phyloP scores from a whole-genome alignment of 768 basidiomycete genomes.

The Suillus decipiens region DNA sequence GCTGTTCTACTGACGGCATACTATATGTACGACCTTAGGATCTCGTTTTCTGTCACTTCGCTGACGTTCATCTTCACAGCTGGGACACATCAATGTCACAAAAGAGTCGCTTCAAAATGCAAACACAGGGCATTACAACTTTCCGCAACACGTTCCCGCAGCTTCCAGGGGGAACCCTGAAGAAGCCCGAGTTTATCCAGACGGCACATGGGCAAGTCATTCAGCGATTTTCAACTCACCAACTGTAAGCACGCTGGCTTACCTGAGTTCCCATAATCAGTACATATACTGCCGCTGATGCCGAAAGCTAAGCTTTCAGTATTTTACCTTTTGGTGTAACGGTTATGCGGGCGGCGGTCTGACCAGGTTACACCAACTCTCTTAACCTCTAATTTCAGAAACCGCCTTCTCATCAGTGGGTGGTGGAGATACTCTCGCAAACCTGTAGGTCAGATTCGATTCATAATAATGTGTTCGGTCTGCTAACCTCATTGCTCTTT shows the following conservation, averaged over 20 bases:
- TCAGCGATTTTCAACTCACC: not conserved
- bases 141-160: slow-evolving; percentile 95
- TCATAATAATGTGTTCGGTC: not conserved
- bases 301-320: too few species aligned
- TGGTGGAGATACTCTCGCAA: slow-evolving; percentile 97
- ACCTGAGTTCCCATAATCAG: too few species aligned
- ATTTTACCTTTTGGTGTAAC: too few species aligned
- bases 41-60: slow-evolving; percentile 5
- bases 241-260: too few species aligned
- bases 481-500: slow-evolving; percentile 7
- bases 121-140: slow-evolving; percentile 82
- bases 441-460: slow-evolving; percentile 57
- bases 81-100: slow-evolving; percentile 97
- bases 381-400: slow-evolving; percentile 44
- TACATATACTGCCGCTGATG: too few species aligned
- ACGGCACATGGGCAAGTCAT: slow-evolving; percentile 82
- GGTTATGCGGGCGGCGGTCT: too few species aligned
- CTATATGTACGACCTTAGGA: slow-evolving; percentile 55
- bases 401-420: slow-evolving; percentile 87
- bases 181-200: slow-evolving; percentile 90
- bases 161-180: slow-evolving; percentile 76
- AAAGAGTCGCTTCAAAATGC: slow-evolving; percentile 98
- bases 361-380: too few species aligned
- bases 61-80: slow-evolving; percentile 39
- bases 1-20: slow-evolving; percentile 80